Evolutionary conservation across 306 rosid species (phyloP).

Genomic region (Acacia crassicarpa): DNA sequence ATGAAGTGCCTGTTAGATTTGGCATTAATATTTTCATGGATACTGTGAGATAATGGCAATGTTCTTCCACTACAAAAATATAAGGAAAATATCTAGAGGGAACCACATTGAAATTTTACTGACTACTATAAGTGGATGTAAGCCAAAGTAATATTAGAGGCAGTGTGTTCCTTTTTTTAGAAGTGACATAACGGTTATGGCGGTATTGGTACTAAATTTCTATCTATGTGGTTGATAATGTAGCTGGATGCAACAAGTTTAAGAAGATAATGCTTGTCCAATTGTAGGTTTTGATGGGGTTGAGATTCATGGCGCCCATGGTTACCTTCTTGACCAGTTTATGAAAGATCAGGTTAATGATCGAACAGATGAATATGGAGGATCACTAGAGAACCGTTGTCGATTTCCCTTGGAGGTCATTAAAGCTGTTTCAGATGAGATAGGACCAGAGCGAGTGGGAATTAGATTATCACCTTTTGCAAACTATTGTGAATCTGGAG

Average conservation of each 20-base stretch:
- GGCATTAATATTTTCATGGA: too few species aligned
- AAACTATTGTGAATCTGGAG: conserved; percentile 39
- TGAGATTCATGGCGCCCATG: conserved; percentile 74
- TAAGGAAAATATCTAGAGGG: too few species aligned
- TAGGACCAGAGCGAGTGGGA: conserved; percentile 66
- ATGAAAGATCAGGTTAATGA: conserved; percentile 65
- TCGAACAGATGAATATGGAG: conserved; percentile 69
- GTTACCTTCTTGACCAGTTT: conserved; percentile 70
- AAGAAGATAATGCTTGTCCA: neutral
- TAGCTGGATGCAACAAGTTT: neutral
- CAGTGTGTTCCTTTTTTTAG: too few species aligned
- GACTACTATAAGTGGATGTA: too few species aligned
- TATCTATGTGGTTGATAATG: neutral
- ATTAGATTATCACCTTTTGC: conserved; percentile 65
- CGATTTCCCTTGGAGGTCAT: conserved; percentile 58
- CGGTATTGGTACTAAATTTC: neutral
- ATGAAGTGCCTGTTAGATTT: too few species aligned
- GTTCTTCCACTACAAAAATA: too few species aligned
- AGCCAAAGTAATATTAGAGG: too few species aligned
- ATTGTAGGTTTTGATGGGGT: conserved; percentile 74
- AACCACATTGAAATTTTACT: too few species aligned
- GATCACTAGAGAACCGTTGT: conserved; percentile 65
- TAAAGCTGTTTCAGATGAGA: conserved; percentile 52
- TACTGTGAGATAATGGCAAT: too few species aligned
- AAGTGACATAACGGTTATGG: neutral